Evolutionary conservation across 2,329 filamentous ascomycete species (phyloP).

Genomic region (Helotiales sp.): DNA sequence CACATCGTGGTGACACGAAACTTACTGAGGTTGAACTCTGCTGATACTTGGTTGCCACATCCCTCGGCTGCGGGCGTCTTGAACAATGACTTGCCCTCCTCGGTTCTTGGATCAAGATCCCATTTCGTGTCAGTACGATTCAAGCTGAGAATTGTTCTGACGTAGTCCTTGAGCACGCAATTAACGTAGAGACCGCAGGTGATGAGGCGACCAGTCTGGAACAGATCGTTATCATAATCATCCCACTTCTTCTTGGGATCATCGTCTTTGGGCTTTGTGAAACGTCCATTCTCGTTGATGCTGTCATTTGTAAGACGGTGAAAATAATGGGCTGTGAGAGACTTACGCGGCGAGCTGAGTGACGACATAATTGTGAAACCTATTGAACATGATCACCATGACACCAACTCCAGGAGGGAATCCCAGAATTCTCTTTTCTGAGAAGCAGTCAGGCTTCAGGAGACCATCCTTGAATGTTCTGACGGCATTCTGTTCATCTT

Average conservation of each 20-base stretch:
- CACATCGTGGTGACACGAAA: background rate
- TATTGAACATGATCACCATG: slow-evolving; percentile 76
- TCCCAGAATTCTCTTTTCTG: slow-evolving; percentile 70
- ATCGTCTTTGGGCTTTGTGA: slow-evolving; percentile 67
- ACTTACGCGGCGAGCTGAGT: slow-evolving; percentile 67
- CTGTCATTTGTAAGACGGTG: slow-evolving; percentile 24
- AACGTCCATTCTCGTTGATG: slow-evolving; percentile 86
- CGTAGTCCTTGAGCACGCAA: slow-evolving; percentile 78
- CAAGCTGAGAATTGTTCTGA: slow-evolving; percentile 63
- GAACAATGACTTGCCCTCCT: slow-evolving; percentile 59
- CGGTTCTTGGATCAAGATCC: slow-evolving; percentile 72
- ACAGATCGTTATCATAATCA: slow-evolving; percentile 77
- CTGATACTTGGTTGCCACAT: slow-evolving; percentile 81
- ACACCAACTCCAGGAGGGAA: slow-evolving; percentile 76
- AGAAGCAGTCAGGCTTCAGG: slow-evolving; percentile 74
- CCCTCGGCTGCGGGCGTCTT: slow-evolving; percentile 68
- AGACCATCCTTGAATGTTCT: slow-evolving; percentile 71
- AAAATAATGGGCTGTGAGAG: background rate
- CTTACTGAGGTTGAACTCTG: slow-evolving; percentile 79
- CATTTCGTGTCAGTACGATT: slow-evolving; percentile 52
- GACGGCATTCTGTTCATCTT: slow-evolving; percentile 54
- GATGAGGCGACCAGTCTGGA: slow-evolving; percentile 78
- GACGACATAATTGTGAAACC: slow-evolving; percentile 80
- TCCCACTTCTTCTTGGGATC: slow-evolving; percentile 57
- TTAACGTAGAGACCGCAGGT: slow-evolving; percentile 79